These are phyloP conservation scores for Celoporthe dispersa DNA, from an alignment of 2,329 filamentous ascomycete genomes.

Conservation along the genomic window DNA sequence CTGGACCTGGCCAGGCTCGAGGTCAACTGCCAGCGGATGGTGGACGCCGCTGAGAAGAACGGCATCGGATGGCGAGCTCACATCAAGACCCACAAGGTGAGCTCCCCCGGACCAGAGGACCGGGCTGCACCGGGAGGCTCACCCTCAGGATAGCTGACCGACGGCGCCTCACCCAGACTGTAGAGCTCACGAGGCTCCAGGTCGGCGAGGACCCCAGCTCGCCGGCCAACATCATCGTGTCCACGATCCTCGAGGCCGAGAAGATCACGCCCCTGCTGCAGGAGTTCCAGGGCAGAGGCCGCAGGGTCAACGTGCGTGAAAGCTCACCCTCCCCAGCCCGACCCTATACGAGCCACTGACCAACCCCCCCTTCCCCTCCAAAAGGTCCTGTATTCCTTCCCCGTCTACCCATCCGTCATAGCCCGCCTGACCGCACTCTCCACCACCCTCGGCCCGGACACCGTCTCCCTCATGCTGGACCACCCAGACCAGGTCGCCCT, in stretches of 20 bases:
- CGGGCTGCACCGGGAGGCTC: no score
- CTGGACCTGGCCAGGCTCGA: constrained; percentile 69
- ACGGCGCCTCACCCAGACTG: constrained; percentile 52
- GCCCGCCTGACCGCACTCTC: constrained; percentile 63
- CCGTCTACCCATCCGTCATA: constrained; percentile 64
- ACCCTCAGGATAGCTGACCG: constrained; percentile 14
- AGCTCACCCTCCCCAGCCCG: not conserved
- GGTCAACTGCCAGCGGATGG: constrained; percentile 73
- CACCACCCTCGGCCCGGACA: constrained; percentile 56
- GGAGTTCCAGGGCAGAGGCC: constrained; percentile 58
- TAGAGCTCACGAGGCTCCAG: constrained; percentile 69
- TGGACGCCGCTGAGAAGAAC: constrained; percentile 62
- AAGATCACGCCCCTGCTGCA: constrained; percentile 63
- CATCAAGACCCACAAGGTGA: constrained; percentile 82
- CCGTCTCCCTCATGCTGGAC: constrained; percentile 71
- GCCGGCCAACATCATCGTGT: constrained; percentile 68
- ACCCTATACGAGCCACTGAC: no score
- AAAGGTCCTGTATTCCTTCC: constrained; percentile 73
- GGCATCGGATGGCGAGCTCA: constrained; percentile 74
- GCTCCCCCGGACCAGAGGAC: no score
- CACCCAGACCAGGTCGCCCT: constrained; percentile 63
- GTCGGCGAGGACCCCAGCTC: constrained; percentile 58
- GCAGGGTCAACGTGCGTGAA: constrained; percentile 60
- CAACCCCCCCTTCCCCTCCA: no score
- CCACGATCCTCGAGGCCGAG: constrained; percentile 76